Evolutionary conservation across 768 basidiomycete species (phyloP).

Genomic region (Leccinum arenicola): DNA sequence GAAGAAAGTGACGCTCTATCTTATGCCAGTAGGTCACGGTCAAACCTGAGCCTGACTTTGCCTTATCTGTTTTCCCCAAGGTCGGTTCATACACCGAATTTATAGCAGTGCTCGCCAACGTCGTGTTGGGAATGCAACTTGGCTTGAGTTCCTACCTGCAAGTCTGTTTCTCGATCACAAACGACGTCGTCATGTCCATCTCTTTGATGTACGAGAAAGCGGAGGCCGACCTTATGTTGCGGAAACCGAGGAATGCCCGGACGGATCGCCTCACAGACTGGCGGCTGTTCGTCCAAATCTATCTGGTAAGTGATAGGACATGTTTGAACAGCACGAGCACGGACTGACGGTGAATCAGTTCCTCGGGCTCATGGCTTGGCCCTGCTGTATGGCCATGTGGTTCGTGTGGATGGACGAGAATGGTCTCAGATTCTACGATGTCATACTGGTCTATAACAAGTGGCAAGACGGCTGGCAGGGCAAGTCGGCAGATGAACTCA

Average conservation of each 20-base stretch:
- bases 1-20: conserved; percentile 48
- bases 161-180: conserved; percentile 52
- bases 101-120: conserved; percentile 53
- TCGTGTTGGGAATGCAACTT: conserved; percentile 58
- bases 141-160: conserved; percentile 54
- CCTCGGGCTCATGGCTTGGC: conserved; percentile 46
- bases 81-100: conserved; percentile 61
- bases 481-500: conserved; percentile 29
- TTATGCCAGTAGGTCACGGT: conserved; percentile 37
- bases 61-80: conserved; percentile 15
- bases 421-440: conserved; percentile 35
- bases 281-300: conserved; percentile 48
- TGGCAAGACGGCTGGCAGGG: conserved; percentile 38
- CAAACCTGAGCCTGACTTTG: neutral
- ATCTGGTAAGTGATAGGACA: conserved; percentile 34
- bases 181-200: conserved; percentile 51
- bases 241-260: conserved; percentile 48
- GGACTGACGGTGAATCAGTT: conserved; percentile 30
- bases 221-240: conserved; percentile 47
- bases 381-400: conserved; percentile 43
- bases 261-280: conserved; percentile 50
- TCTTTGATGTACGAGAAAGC: conserved; percentile 52
- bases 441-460: conserved; percentile 41
- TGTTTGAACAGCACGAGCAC: neutral
- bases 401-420: conserved; percentile 39